Evolutionary conservation across 1,284 basidiomycete genomes (phyloP).

Genomic region (Ustilago lituana): DNA sequence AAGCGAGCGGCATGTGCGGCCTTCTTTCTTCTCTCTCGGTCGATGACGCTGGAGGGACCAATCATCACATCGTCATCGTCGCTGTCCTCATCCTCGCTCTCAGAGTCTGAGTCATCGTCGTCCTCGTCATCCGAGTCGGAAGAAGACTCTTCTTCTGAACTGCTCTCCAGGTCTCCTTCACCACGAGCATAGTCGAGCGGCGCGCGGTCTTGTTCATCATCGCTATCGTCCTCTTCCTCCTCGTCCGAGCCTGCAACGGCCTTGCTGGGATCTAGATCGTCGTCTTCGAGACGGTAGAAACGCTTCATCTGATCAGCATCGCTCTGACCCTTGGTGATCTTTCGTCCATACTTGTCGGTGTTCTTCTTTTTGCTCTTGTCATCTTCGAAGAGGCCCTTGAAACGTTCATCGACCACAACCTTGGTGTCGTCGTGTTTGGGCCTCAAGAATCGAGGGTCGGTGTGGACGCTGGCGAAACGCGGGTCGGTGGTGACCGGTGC

Average conservation of each 20-base stretch:
- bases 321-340: conserved; percentile 68
- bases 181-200: conserved; percentile 88
- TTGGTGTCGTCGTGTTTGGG: conserved; percentile 83
- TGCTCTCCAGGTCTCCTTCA: conserved; percentile 58
- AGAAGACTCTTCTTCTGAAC: conserved; percentile 55
- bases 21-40: conserved; percentile 40
- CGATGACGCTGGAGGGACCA: conserved; percentile 41
- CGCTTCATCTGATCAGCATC: conserved; percentile 55
- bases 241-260: conserved; percentile 27
- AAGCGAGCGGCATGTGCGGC: conserved; percentile 15
- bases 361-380: conserved; percentile 65
- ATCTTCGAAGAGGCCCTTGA: conserved; percentile 72
- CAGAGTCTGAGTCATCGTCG: conserved; percentile 70
- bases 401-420: conserved; percentile 91
- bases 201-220: conserved; percentile 10
- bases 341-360: conserved; percentile 92
- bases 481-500: conserved; percentile 50
- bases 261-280: conserved; percentile 70
- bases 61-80: conserved; percentile 57
- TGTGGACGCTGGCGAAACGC: conserved; percentile 83
- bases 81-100: conserved; percentile 72
- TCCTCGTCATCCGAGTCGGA: conserved; percentile 33
- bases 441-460: conserved; percentile 90
- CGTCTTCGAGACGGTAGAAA: conserved; percentile 60
- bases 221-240: conserved; percentile 32